phyloP scores from a whole-genome alignment of 2,329 filamentous ascomycete genomes.

The Diaporthe citrichinensis region DNA sequence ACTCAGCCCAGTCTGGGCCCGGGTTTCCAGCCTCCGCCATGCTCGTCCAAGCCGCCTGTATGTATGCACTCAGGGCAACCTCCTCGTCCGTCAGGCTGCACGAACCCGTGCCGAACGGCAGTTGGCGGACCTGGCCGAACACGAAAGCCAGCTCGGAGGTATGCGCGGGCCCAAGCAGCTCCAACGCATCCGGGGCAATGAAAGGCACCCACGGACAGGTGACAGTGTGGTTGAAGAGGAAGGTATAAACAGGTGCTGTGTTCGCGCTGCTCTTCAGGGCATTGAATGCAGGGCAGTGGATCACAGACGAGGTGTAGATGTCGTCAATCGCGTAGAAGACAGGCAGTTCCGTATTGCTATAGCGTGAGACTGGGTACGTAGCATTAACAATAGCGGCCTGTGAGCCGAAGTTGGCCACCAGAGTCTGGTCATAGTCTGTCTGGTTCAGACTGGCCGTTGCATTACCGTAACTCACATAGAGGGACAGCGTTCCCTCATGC shows the following conservation, averaged over 20 bases:
- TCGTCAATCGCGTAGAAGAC: constrained; percentile 6
- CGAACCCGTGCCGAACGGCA: constrained; percentile 39
- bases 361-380: neutral
- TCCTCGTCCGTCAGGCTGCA: neutral
- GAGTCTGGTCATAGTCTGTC: constrained; percentile 46
- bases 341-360: neutral
- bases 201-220: constrained; percentile 5
- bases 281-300: neutral
- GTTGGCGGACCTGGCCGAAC: constrained; percentile 44
- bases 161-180: constrained; percentile 46
- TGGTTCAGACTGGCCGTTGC: constrained; percentile 40
- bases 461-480: constrained; percentile 42
- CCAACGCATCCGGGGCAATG: constrained; percentile 20
- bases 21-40: constrained; percentile 15
- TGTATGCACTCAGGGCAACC: neutral
- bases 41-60: constrained; percentile 18
- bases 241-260: neutral
- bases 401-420: constrained; percentile 33
- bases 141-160: constrained; percentile 49
- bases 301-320: neutral
- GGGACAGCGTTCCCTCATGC: constrained; percentile 46
- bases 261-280: constrained; percentile 5
- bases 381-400: neutral
- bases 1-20: neutral
- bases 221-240: constrained; percentile 1